Conservation (phyloP, 805 yeast species). For the Wickerhamomyces alni region DNA sequence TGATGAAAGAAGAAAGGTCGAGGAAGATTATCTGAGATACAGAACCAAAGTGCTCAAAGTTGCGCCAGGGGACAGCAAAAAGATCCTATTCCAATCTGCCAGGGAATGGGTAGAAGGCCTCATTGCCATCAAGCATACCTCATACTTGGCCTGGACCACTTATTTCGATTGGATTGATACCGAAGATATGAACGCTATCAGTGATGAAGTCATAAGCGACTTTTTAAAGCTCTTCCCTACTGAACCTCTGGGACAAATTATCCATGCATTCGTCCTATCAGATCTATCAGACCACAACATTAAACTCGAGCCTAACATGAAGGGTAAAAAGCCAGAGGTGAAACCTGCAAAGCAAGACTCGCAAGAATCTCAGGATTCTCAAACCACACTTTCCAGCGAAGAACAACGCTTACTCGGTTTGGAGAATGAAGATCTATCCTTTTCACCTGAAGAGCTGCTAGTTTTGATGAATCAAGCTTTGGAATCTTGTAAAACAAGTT, state of each 20-base stretch:
- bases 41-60: slow-evolving; percentile 47
- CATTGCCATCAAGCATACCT: slow-evolving; percentile 59
- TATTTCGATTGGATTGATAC: slow-evolving; percentile 73
- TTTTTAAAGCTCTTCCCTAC: slow-evolving; percentile 52
- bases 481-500: slow-evolving; percentile 36
- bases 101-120: slow-evolving; percentile 61
- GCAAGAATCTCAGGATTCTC: slow-evolving; percentile 6
- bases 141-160: slow-evolving; percentile 63
- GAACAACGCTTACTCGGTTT: slow-evolving; percentile 21
- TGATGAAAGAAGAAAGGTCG: slow-evolving; percentile 46
- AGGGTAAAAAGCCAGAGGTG: slow-evolving; percentile 13
- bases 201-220: slow-evolving; percentile 37
- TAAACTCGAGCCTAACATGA: slow-evolving; percentile 13
- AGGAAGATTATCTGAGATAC: slow-evolving; percentile 54
- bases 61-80: slow-evolving; percentile 41
- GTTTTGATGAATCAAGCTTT: slow-evolving; percentile 47
- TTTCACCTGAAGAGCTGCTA: slow-evolving; percentile 46
- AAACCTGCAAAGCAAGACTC: background rate
- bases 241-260: slow-evolving; percentile 55
- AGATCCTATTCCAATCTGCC: slow-evolving; percentile 34
- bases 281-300: slow-evolving; percentile 55
- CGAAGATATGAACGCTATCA: slow-evolving; percentile 40
- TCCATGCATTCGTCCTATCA: slow-evolving; percentile 60
- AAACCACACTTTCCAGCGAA: slow-evolving; percentile 16
- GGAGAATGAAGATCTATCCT: slow-evolving; percentile 17